These are phyloP conservation scores for Fonsecaea monophora DNA, from an alignment of 2,329 filamentous ascomycete species.

Conservation along the genomic window DNA sequence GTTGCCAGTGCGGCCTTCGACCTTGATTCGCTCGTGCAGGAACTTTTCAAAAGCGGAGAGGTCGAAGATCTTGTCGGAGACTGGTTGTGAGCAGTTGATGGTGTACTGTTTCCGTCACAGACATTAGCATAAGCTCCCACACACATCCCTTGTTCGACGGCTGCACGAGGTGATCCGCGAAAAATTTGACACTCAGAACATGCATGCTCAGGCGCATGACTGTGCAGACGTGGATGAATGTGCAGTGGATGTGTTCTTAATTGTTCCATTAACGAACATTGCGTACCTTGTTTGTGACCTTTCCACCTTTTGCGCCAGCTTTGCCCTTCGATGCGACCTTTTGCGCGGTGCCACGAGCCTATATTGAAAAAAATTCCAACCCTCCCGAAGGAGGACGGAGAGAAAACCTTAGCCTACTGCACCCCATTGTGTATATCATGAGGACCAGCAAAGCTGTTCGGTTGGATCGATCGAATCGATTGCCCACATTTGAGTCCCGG, in stretches of 20 bases:
- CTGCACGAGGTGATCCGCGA: not conserved
- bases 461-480: constrained; percentile 54
- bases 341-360: constrained; percentile 51
- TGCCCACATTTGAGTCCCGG: not conserved
- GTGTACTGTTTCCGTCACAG: constrained; percentile 71
- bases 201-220: not conserved
- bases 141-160: not conserved
- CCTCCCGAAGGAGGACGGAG: constrained; percentile 43
- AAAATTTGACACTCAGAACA: not conserved
- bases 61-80: constrained; percentile 99
- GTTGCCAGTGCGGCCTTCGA: constrained; percentile 97
- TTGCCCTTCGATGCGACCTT: constrained; percentile 21
- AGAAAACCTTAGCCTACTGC: constrained; percentile 91
- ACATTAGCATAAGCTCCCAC: not conserved
- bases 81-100: constrained; percentile 99
- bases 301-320: constrained; percentile 33
- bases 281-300: constrained; percentile 58
- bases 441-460: constrained; percentile 90
- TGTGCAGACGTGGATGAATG: not conserved
- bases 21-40: constrained; percentile 99
- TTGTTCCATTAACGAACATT: not conserved
- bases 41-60: constrained; percentile 99
- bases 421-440: constrained; percentile 41
- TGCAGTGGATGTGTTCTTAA: not conserved
- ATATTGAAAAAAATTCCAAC: constrained; percentile 37